Conservation (phyloP, 176 grass and related monocot species). For the Phyllostachys edulis region DNA sequence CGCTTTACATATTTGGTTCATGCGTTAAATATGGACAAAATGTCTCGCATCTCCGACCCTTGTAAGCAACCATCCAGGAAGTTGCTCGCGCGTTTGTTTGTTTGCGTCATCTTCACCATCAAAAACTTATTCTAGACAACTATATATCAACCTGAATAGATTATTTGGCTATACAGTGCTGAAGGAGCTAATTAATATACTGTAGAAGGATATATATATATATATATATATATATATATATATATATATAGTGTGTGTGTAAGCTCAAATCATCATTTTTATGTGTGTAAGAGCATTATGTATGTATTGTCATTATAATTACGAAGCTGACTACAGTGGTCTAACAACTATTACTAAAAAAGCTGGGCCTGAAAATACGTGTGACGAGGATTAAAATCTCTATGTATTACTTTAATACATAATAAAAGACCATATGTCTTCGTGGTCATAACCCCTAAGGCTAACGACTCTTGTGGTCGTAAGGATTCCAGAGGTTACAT, state of each 20-base stretch:
- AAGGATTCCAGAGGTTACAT: too few species aligned
- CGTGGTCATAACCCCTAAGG: too few species aligned
- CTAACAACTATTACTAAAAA: not conserved
- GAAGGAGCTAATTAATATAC: not conserved
- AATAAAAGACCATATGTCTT: too few species aligned
- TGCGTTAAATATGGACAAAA: slow-evolving; percentile 16
- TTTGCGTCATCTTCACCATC: not conserved
- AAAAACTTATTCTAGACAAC: not conserved
- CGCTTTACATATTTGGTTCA: not conserved
- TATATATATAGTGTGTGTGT: too few species aligned
- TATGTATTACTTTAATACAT: too few species aligned
- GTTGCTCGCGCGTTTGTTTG: not conserved
- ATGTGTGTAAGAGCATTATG: not conserved
- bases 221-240: too few species aligned
- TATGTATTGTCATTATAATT: not conserved
- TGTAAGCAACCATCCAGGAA: slow-evolving; percentile 14
- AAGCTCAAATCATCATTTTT: too few species aligned
- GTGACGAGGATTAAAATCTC: too few species aligned
- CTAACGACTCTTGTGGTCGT: too few species aligned
- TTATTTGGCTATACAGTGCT: not conserved
- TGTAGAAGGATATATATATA: too few species aligned
- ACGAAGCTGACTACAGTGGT: not conserved
- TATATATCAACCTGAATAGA: not conserved
- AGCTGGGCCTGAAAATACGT: not conserved
- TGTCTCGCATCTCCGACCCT: not conserved